Percentiles rank a stretch among this genome's conserved stretches.
phyloP scores from a whole-genome alignment of 257 asterid species.

The Ilex aquifolium region DNA sequence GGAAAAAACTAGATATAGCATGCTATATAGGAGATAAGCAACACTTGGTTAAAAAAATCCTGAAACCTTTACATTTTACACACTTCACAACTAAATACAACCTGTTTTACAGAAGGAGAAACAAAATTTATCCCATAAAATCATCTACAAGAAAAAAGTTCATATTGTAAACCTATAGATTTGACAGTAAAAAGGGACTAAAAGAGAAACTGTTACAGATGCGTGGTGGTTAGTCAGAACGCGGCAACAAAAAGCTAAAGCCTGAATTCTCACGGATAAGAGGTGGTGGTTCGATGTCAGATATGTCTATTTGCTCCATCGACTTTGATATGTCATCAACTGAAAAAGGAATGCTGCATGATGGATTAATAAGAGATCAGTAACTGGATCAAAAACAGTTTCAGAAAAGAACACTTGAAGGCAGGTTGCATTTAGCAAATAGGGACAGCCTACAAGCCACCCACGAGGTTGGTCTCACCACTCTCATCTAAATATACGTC shows the following conservation, averaged over 20 bases:
- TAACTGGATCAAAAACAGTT: constrained; percentile 4
- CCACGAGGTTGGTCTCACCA: too few relatives aligned
- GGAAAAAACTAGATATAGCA: too few relatives aligned
- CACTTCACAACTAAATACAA: too few relatives aligned
- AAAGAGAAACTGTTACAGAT: not conserved
- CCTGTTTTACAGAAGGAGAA: too few relatives aligned
- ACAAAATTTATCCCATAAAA: too few relatives aligned
- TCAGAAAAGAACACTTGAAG: not conserved
- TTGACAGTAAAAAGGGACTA: not conserved
- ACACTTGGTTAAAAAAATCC: too few relatives aligned
- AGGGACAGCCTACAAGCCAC: too few relatives aligned
- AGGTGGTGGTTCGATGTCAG: constrained; percentile 82
- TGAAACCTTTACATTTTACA: too few relatives aligned
- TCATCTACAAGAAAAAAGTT: not conserved
- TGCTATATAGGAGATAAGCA: too few relatives aligned
- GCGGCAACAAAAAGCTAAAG: constrained; percentile 82
- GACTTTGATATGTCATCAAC: constrained; percentile 96
- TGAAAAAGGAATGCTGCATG: constrained; percentile 91
- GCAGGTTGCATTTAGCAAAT: too few relatives aligned
- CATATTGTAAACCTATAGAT: not conserved
- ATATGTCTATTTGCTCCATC: constrained; percentile 86
- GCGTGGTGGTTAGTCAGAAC: constrained; percentile 18
- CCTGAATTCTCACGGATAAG: constrained; percentile 79
- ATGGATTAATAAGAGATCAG: constrained; percentile 20
- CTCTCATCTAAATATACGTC: too few relatives aligned